These are phyloP conservation scores for Rhipidocladum racemiflorum DNA, from an alignment of 176 grass and related monocot genomes.

Conservation along the genomic window DNA sequence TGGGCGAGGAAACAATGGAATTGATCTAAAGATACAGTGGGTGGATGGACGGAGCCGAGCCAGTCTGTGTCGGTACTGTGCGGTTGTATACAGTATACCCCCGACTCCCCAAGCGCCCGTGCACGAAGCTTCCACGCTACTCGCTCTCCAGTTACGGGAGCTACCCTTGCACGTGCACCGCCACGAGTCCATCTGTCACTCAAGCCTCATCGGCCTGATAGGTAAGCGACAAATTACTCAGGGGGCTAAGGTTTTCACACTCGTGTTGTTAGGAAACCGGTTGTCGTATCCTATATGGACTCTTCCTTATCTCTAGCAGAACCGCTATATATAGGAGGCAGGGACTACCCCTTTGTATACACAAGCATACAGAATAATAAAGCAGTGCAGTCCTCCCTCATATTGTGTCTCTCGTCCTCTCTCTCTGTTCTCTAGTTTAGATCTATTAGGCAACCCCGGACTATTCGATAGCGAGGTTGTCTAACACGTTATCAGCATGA, in stretches of 20 bases:
- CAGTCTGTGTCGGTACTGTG: slow-evolving; percentile 33
- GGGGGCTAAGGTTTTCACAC: not conserved
- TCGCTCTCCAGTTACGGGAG: not conserved
- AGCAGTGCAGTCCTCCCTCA: too few relatives aligned
- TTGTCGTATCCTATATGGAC: too few relatives aligned
- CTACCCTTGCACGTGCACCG: not conserved
- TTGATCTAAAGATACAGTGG: not conserved
- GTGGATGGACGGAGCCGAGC: not conserved
- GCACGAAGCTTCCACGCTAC: slow-evolving; percentile 27
- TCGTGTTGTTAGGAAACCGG: too few relatives aligned
- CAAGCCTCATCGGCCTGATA: slow-evolving; percentile 9
- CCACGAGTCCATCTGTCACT: slow-evolving; percentile 22
- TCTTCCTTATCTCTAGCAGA: too few relatives aligned
- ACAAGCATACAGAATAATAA: too few relatives aligned
- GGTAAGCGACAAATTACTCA: not conserved
- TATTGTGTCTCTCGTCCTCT: too few relatives aligned
- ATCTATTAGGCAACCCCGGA: too few relatives aligned
- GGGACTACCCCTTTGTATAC: too few relatives aligned
- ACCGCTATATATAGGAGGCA: too few relatives aligned
- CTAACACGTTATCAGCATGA: too few relatives aligned
- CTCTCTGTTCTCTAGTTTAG: too few relatives aligned
- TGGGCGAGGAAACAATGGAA: not conserved
- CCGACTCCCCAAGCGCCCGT: not conserved
- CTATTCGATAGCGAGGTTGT: too few relatives aligned
- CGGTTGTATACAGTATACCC: not conserved